Evolutionary conservation across 345 rosid genomes (phyloP).

Genomic region (Trapa incisa): DNA sequence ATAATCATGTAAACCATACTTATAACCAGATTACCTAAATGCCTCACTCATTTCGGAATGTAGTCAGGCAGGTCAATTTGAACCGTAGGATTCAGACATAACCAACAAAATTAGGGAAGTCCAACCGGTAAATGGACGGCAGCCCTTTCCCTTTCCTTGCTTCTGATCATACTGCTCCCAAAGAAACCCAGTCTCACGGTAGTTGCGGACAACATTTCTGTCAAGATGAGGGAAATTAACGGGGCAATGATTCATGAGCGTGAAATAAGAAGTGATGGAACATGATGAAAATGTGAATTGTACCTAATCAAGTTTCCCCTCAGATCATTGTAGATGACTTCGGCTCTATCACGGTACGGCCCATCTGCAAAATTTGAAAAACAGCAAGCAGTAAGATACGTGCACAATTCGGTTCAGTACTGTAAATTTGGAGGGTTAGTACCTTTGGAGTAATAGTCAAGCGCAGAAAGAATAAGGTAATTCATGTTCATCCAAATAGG

Average conservation of each 20-base stretch:
- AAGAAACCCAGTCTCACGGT: constrained; percentile 56
- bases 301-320: constrained; percentile 67
- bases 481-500: constrained; percentile 93
- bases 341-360: constrained; percentile 53
- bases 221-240: constrained; percentile 9
- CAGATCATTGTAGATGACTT: constrained; percentile 44
- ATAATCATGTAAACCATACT: neutral
- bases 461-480: constrained; percentile 77
- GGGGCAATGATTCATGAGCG: neutral
- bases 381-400: neutral
- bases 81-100: constrained; percentile 55
- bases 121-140: constrained; percentile 77
- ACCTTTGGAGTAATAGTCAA: constrained; percentile 7
- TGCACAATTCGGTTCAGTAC: neutral
- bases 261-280: neutral
- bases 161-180: constrained; percentile 92
- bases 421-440: neutral
- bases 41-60: neutral
- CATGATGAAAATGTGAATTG: neutral
- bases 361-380: constrained; percentile 27
- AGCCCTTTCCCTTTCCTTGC: constrained; percentile 63
- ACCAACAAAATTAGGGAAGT: constrained; percentile 60
- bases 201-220: constrained; percentile 73
- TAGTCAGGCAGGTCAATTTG: constrained; percentile 1
- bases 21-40: neutral